phyloP scores from a whole-genome alignment of 2,329 filamentous ascomycete species.

The Pezicula carpinea region DNA sequence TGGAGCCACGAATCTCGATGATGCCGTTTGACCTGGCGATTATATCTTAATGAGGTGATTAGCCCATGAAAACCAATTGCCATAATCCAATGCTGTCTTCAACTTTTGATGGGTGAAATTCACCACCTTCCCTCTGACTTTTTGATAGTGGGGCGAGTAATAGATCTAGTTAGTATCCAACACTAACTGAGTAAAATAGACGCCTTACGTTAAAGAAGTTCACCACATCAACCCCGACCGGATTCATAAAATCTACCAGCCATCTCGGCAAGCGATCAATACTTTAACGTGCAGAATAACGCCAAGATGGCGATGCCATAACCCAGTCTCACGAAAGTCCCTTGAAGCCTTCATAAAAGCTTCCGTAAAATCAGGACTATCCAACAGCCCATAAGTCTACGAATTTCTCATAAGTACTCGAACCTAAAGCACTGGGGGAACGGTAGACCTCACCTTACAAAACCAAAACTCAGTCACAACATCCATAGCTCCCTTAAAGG shows the following conservation, averaged over 20 bases:
- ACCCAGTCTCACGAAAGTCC: constrained; percentile 10
- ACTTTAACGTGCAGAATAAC: constrained; percentile 1
- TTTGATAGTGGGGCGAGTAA: too few species aligned
- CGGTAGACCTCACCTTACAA: not conserved
- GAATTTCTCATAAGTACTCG: too few species aligned
- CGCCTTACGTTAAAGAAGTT: constrained; percentile 2
- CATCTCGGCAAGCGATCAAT: constrained; percentile 5
- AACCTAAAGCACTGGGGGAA: too few species aligned
- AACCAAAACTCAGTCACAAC: constrained; percentile 13
- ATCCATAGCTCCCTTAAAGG: constrained; percentile 13
- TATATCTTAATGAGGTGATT: constrained; percentile 2
- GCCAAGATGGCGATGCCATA: constrained; percentile 9
- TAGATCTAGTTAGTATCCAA: too few species aligned
- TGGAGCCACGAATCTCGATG: not conserved
- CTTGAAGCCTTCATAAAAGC: constrained; percentile 5
- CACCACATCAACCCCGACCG: constrained; percentile 5
- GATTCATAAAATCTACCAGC: constrained; percentile 5
- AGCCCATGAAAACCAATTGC: too few species aligned
- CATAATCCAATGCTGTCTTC: too few species aligned
- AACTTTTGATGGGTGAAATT: too few species aligned
- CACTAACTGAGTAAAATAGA: too few species aligned
- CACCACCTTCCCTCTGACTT: too few species aligned
- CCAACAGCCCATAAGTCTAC: constrained; percentile 7
- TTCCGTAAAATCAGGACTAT: constrained; percentile 9
- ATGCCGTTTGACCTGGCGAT: not conserved